These are phyloP conservation scores for Knufia petricola DNA, from an alignment of 2,329 filamentous ascomycete species.

Conservation along the genomic window DNA sequence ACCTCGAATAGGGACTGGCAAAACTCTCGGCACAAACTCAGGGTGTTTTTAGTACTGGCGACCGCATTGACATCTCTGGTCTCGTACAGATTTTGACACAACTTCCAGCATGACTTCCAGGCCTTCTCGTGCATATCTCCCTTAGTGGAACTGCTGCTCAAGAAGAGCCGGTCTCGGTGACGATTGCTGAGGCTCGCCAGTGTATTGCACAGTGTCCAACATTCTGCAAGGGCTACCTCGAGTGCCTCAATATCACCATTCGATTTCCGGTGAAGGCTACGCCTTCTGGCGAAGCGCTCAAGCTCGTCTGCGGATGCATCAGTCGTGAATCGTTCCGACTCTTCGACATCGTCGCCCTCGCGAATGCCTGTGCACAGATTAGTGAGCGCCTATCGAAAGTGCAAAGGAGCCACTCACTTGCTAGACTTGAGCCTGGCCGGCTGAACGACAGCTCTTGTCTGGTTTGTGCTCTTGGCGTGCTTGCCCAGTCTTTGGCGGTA, in stretches of 20 bases:
- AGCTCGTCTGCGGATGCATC: slow-evolving; percentile 10
- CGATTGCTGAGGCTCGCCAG: slow-evolving; percentile 75
- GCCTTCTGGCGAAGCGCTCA: not conserved
- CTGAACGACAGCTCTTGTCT: slow-evolving; percentile 24
- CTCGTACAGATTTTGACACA: slow-evolving; percentile 83
- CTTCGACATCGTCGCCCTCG: slow-evolving; percentile 21
- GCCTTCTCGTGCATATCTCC: slow-evolving; percentile 80
- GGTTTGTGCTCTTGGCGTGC: slow-evolving; percentile 23
- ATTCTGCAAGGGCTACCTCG: slow-evolving; percentile 71
- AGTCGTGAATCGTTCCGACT: slow-evolving; percentile 8
- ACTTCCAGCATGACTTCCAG: slow-evolving; percentile 88
- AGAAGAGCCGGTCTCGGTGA: slow-evolving; percentile 68
- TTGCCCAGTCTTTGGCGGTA: slow-evolving; percentile 21
- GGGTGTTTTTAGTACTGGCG: slow-evolving; percentile 59
- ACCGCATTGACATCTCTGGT: slow-evolving; percentile 63
- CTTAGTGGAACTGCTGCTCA: slow-evolving; percentile 49
- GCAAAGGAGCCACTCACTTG: slow-evolving; percentile 38
- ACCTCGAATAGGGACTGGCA: slow-evolving; percentile 87
- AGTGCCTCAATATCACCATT: slow-evolving; percentile 55
- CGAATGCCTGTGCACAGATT: slow-evolving; percentile 24
- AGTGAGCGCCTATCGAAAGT: slow-evolving; percentile 34
- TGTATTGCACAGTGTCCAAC: slow-evolving; percentile 90
- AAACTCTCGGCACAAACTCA: slow-evolving; percentile 85
- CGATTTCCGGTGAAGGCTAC: slow-evolving; percentile 36
- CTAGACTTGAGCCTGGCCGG: slow-evolving; percentile 27